These are phyloP conservation scores for Pseudocercospora pini-densiflorae DNA, from an alignment of 2,329 filamentous ascomycete species.

Conservation along the genomic window DNA sequence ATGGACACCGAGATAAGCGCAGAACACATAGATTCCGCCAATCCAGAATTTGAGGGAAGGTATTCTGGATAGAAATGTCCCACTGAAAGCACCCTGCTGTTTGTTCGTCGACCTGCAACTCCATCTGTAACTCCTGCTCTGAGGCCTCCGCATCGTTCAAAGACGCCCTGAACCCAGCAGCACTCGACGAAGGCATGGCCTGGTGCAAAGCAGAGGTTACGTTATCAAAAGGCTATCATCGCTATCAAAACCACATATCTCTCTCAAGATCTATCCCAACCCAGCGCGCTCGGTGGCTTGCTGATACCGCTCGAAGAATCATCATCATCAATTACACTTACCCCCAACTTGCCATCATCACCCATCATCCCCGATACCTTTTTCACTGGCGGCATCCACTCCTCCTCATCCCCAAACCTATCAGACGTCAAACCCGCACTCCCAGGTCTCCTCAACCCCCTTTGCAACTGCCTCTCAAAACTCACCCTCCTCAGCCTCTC, in stretches of 20 bases:
- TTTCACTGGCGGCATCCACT: conserved; percentile 10
- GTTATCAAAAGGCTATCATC: no score
- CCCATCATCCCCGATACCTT: background rate
- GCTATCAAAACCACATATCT: no score
- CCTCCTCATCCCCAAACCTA: conserved; percentile 34
- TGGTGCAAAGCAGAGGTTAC: no score
- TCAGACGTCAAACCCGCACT: conserved; percentile 53
- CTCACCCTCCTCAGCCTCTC: conserved; percentile 60
- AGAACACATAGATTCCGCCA: no score
- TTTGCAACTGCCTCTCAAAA: conserved; percentile 61
- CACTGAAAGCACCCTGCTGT: no score
- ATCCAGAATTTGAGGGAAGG: no score
- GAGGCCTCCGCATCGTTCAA: no score
- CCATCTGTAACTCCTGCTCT: no score
- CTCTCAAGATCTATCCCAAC: conserved; percentile 6
- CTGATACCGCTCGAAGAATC: conserved; percentile 8
- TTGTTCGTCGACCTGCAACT: no score
- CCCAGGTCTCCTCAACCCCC: conserved; percentile 57
- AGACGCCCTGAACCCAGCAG: no score
- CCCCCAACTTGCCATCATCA: background rate
- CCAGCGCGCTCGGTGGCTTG: conserved; percentile 15
- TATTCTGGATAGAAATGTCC: no score
- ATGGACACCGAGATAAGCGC: conserved; percentile 5
- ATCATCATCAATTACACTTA: background rate
- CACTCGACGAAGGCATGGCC: no score